Conservation (phyloP, 73 alveolate genomes). For the Tetrahymena elliotti region DNA sequence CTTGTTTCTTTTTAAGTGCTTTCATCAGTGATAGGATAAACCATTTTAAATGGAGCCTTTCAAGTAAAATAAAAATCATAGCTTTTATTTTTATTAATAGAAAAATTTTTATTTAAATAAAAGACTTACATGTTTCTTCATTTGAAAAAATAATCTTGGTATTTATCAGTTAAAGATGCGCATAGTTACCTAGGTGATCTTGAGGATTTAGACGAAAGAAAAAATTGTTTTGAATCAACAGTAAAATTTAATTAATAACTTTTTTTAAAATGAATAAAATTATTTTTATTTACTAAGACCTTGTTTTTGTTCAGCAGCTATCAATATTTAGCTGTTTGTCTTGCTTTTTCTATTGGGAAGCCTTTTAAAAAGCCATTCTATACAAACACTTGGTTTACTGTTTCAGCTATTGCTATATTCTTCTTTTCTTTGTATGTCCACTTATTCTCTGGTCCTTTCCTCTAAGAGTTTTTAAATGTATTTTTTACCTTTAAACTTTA, state of each 20-base stretch:
- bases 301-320: conserved; percentile 54
- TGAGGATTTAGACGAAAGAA: conserved; percentile 1
- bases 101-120: not conserved
- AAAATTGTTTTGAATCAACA: not conserved
- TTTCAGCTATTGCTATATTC: not conserved
- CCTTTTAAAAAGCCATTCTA: conserved; percentile 91
- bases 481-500: not conserved
- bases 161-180: not conserved
- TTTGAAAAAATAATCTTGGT: not conserved
- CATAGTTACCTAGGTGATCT: not conserved
- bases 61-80: not conserved
- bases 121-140: not conserved
- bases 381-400: conserved; percentile 52
- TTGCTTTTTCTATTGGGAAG: conserved; percentile 75
- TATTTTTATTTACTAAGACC: conserved; percentile 43
- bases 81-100: not conserved
- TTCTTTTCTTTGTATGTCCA: not conserved
- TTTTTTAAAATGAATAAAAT: not conserved
- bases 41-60: not conserved
- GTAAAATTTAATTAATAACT: not conserved
- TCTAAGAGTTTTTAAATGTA: not conserved
- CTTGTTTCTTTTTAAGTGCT: not conserved
- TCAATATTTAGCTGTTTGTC: conserved; percentile 60
- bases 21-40: conserved; percentile 7
- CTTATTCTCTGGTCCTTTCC: not conserved